Conservation (phyloP, 148 eudicot species). For the Rhododendron molle region DNA sequence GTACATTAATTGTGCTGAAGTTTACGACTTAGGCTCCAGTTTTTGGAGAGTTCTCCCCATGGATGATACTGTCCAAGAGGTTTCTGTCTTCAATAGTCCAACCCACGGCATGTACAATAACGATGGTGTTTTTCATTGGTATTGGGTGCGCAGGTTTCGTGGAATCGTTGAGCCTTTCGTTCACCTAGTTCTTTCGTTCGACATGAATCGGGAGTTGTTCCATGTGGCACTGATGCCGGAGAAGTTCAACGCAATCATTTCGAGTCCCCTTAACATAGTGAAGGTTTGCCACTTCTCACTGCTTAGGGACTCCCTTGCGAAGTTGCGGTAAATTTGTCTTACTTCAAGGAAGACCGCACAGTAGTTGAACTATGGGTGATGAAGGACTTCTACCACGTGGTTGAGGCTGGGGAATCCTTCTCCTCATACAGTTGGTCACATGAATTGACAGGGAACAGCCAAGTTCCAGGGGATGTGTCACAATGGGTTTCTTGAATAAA, state of each 20-base stretch:
- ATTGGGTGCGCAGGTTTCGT: too few species aligned
- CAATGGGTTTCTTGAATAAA: background rate
- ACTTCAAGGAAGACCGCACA: too few species aligned
- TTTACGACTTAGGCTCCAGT: background rate
- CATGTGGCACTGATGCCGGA: background rate
- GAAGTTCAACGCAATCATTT: background rate
- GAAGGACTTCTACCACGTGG: background rate
- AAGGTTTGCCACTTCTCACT: background rate
- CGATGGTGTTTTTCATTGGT: background rate
- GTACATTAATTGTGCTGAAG: background rate
- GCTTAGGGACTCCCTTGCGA: background rate
- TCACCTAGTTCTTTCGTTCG: background rate
- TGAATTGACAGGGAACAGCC: background rate
- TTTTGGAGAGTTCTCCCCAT: background rate
- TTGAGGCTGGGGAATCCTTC: background rate
- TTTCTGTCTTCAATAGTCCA: too few species aligned
- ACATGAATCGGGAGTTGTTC: background rate
- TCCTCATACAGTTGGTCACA: background rate
- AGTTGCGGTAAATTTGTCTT: background rate
- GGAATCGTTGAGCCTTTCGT: background rate
- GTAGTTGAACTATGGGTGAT: background rate
- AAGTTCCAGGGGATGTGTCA: accelerated
- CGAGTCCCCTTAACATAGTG: too few species aligned
- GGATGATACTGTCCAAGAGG: background rate
- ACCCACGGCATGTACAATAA: background rate